These are phyloP conservation scores for Aspergillus sp. DNA, from an alignment of 2,329 filamentous ascomycete genomes.

Conservation along the genomic window DNA sequence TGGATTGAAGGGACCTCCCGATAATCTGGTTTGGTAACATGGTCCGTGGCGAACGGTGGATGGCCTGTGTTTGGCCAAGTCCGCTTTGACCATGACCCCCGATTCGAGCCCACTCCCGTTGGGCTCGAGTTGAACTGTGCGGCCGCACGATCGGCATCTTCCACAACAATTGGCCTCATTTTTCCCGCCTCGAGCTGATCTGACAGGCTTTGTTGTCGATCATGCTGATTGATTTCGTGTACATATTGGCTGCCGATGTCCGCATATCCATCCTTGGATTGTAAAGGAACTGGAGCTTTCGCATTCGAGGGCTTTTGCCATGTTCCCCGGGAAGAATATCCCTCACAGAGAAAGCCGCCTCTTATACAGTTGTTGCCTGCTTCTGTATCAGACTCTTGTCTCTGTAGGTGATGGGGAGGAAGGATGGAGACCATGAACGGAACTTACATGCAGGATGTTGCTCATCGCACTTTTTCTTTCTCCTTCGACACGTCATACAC, in stretches of 20 bases:
- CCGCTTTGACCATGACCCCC: constrained; percentile 41
- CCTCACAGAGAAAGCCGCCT: constrained; percentile 86
- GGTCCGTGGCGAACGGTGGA: constrained; percentile 36
- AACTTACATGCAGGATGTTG: constrained; percentile 82
- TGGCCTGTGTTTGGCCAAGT: constrained; percentile 37
- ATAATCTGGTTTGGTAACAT: constrained; percentile 38
- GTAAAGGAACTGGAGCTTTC: constrained; percentile 67
- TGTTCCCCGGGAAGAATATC: constrained; percentile 75
- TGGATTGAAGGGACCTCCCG: constrained; percentile 41
- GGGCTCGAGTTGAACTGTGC: constrained; percentile 42
- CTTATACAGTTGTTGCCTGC: constrained; percentile 84
- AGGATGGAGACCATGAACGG: constrained; percentile 4
- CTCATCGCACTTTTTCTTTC: constrained; percentile 99
- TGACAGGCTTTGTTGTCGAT: constrained; percentile 32
- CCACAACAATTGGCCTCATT: constrained; percentile 44
- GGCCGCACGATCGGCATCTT: constrained; percentile 40
- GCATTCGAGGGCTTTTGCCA: constrained; percentile 76
- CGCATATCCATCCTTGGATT: constrained; percentile 70
- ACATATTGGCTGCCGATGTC: constrained; percentile 37
- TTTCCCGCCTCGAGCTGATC: constrained; percentile 46
- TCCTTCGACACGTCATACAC: constrained; percentile 83
- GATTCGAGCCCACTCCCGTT: constrained; percentile 29
- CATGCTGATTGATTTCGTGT: constrained; percentile 36
- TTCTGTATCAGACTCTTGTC: constrained; percentile 7
- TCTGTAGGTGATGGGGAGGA: background rate